Conservation (phyloP, 192 early-diverging fungal species). For the Coemansia pectinata region DNA sequence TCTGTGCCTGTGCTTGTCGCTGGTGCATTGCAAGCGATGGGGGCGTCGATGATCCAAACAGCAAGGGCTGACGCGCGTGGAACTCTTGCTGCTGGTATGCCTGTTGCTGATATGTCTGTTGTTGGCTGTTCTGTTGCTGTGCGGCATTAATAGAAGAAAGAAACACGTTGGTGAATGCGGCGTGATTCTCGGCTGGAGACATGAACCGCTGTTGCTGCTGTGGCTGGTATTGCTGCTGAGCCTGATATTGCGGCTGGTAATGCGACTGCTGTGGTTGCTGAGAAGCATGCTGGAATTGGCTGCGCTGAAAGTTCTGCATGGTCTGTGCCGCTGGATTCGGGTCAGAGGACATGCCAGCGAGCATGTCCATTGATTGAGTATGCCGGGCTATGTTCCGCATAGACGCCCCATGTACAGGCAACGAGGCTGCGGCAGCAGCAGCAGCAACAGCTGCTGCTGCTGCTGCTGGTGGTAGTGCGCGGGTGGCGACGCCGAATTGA, state of each 20-base stretch:
- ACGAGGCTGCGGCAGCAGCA: background rate
- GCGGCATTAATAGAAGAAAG: background rate
- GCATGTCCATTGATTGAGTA: background rate
- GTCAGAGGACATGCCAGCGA: background rate
- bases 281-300: background rate
- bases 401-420: background rate
- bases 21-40: background rate
- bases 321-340: background rate
- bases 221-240: background rate
- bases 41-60: conserved; percentile 21
- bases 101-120: conserved; percentile 8
- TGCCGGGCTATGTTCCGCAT: background rate
- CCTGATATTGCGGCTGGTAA: conserved; percentile 1
- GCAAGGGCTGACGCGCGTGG: conserved; percentile 1
- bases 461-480: background rate
- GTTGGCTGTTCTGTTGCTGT: background rate
- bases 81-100: background rate
- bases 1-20: background rate
- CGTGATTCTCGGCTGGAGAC: background rate
- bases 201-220: conserved; percentile 7
- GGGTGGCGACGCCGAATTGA: conserved; percentile 8
- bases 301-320: background rate
- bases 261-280: conserved; percentile 4
- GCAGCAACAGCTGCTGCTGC: background rate
- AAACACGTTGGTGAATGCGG: background rate